Conservation (phyloP, 441 rosid genomes). For the Biscutella laevigata region DNA sequence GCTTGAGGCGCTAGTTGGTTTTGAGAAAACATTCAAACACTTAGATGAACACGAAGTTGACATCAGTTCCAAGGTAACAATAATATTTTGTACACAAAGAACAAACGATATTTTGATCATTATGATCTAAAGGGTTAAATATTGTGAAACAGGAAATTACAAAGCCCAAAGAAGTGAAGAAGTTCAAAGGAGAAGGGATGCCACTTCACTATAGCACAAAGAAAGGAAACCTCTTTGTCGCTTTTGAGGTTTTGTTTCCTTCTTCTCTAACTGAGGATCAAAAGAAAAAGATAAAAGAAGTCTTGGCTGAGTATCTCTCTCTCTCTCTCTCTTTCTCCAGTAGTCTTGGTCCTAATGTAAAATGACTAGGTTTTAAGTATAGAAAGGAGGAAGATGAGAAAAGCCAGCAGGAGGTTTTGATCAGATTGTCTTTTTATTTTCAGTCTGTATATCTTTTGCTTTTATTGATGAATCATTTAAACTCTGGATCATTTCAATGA, state of each 20-base stretch:
- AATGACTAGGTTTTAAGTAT: slow-evolving; percentile 17
- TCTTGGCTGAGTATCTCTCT: slow-evolving; percentile 43
- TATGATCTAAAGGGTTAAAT: neutral
- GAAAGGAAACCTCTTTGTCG: slow-evolving; percentile 79
- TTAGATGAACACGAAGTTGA: slow-evolving; percentile 84
- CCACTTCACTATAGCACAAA: slow-evolving; percentile 68
- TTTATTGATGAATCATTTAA: slow-evolving; percentile 1
- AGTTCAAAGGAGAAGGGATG: slow-evolving; percentile 96
- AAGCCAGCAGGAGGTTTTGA: slow-evolving; percentile 11
- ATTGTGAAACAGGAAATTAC: slow-evolving; percentile 55
- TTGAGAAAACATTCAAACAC: slow-evolving; percentile 78
- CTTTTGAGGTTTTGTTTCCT: slow-evolving; percentile 85
- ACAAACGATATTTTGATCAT: too few species aligned
- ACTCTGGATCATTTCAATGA: neutral
- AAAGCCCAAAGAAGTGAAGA: slow-evolving; percentile 80
- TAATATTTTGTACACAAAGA: too few species aligned
- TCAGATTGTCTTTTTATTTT: neutral
- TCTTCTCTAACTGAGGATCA: slow-evolving; percentile 67
- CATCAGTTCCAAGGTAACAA: slow-evolving; percentile 64
- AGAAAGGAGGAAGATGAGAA: slow-evolving; percentile 4
- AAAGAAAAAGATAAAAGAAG: slow-evolving; percentile 65
- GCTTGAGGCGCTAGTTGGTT: slow-evolving; percentile 96
- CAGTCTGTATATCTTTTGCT: too few species aligned
- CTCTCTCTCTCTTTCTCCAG: neutral
- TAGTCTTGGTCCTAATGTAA: slow-evolving; percentile 21